Evolutionary conservation across 208 protist genomes (phyloP).

Genomic region (Wallacemonas rigidus): DNA sequence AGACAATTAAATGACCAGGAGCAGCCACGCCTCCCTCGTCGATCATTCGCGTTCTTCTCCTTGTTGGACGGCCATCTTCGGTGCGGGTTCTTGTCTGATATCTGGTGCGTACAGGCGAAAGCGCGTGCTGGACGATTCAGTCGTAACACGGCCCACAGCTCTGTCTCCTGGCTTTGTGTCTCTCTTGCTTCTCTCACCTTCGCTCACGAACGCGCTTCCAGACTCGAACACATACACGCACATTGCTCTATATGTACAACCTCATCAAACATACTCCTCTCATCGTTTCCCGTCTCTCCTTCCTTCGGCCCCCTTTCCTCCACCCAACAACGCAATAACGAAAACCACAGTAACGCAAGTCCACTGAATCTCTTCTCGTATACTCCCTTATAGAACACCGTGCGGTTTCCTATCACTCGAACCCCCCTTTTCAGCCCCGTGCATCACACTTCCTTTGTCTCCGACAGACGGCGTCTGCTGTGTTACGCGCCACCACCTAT

Average conservation of each 20-base stretch:
- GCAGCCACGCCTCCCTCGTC: too few species aligned
- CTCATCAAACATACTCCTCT: neutral
- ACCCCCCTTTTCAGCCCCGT: neutral
- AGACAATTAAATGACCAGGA: too few species aligned
- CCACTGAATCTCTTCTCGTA: conserved; percentile 21
- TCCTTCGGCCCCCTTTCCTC: conserved; percentile 21
- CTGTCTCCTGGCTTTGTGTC: too few species aligned
- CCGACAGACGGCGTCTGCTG: neutral
- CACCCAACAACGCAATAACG: neutral
- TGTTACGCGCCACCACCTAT: conserved; percentile 15
- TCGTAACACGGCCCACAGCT: too few species aligned
- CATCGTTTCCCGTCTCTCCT: conserved; percentile 1
- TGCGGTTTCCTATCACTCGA: neutral
- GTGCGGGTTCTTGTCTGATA: too few species aligned
- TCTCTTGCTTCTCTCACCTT: too few species aligned
- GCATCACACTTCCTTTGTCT: neutral
- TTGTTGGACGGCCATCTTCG: too few species aligned
- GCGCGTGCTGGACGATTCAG: too few species aligned
- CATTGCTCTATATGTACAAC: conserved; percentile 17
- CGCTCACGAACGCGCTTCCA: too few species aligned
- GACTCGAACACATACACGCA: too few species aligned
- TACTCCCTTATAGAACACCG: conserved; percentile 13
- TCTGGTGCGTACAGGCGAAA: too few species aligned
- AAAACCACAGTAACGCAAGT: conserved; percentile 11
- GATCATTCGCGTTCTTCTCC: too few species aligned